Percentiles rank a stretch among this genome's conserved stretches.
These are phyloP conservation scores for Ambrosia trifida DNA, from an alignment of 129 eudicot genomes.

Conservation along the genomic window DNA sequence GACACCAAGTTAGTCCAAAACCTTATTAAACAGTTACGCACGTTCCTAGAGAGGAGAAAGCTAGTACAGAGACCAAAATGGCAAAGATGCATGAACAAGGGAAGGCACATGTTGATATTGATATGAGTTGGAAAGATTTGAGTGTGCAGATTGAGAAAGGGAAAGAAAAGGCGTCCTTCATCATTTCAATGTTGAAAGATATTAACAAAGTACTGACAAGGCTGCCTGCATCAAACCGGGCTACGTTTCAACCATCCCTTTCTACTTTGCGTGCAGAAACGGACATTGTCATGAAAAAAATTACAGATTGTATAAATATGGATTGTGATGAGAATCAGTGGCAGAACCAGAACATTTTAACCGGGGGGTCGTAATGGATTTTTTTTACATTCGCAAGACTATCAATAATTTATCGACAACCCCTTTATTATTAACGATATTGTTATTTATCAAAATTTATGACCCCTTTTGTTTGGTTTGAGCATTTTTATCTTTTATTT, in stretches of 20 bases:
- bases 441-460: no score
- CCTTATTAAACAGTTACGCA: neutral
- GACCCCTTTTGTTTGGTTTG: no score
- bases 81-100: neutral
- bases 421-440: no score
- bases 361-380: no score
- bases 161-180: neutral
- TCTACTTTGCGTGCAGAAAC: neutral
- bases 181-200: neutral
- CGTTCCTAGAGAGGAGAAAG: neutral
- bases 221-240: neutral
- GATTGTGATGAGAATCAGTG: neutral
- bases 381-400: no score
- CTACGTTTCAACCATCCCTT: neutral
- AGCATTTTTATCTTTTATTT: no score
- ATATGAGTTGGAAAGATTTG: neutral
- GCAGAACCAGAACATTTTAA: no score
- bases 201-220: neutral
- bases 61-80: neutral
- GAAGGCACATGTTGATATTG: neutral
- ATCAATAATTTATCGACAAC: no score
- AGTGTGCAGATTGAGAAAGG: neutral
- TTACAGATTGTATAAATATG: neutral
- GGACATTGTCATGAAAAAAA: neutral
- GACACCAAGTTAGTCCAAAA: conserved; percentile 3